Base-by-base conservation (phyloP, 148 eudicot species). In the Vaccinium macrocarpon region DNA sequence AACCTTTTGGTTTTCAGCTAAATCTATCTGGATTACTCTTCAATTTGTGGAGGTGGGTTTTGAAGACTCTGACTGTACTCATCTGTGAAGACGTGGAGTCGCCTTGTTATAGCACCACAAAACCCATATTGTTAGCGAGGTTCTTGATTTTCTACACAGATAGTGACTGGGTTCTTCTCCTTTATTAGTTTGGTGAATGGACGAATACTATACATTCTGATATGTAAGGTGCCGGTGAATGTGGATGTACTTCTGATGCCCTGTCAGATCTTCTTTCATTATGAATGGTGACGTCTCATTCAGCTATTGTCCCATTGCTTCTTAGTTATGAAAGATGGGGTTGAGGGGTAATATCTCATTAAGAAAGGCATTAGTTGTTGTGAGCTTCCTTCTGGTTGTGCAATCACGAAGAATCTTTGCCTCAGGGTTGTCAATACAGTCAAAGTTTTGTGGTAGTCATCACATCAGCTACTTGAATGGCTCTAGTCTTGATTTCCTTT, bases 361-460 rank as follows among this genome's bases (percentile, higher is more conserved):
- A 76, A 87, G 89, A 84, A 84, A 88, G 82, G 66, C 71, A 71
- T 83, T 88, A 66, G 70, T 88, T 82, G 57, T 88, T 32, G 82
- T 89, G 85, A 82, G 87, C 84, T 81, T 94, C 48, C 82, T 85
- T 7, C 79, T 91, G 57, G 85, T 88, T 81, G 85, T 91, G 85
- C 92, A 89, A 86, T 86, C 82, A 32, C 86, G 84, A 78, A 79
- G 27, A 59, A 78, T 78, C 78, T 78, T 70, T 81, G 91, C 92
- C 68, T 89, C 88, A 51, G 59, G 76, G 76, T 68, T 78, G 81
- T 68, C 49, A 71, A 61, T 84, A 46, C 85, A 78, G 72, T 85
- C 84, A 49, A 83, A 79, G 74, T 64, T 50, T 52, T 92, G 95
- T 78, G 91, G 88, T 38, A 74, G 76, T 51, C 86, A 91, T 87